phyloP scores from a whole-genome alignment of 2,329 filamentous ascomycete species.

The Phaeomoniella chlamydospora region DNA sequence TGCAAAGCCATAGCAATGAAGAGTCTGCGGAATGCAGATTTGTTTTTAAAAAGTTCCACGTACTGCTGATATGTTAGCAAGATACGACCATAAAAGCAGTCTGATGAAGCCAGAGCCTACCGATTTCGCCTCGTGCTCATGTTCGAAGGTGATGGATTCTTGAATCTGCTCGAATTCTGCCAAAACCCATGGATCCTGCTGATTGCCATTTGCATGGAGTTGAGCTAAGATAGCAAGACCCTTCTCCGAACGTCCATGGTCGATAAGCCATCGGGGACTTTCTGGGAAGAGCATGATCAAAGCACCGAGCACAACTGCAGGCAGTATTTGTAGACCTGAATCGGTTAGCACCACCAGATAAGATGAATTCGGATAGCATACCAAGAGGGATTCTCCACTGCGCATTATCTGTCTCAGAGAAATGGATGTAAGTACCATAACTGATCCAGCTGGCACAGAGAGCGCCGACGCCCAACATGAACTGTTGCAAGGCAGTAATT shows the following conservation, averaged over 20 bases:
- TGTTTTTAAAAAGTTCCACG: constrained; percentile 50
- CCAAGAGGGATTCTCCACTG: constrained; percentile 52
- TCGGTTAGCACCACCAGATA: too few relatives aligned
- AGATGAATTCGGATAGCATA: too few relatives aligned
- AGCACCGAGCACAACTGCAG: constrained; percentile 47
- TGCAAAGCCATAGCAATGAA: constrained; percentile 57
- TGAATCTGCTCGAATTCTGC: constrained; percentile 62
- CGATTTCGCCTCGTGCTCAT: constrained; percentile 56
- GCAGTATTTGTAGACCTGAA: constrained; percentile 59
- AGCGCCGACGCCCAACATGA: constrained; percentile 66
- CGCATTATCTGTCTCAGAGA: constrained; percentile 28
- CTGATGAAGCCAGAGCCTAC: too few relatives aligned
- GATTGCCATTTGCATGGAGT: constrained; percentile 55
- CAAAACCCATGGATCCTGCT: constrained; percentile 52
- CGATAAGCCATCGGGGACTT: constrained; percentile 50
- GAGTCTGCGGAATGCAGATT: constrained; percentile 55
- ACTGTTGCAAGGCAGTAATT: constrained; percentile 64
- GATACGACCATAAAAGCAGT: too few relatives aligned
- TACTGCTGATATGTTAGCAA: too few relatives aligned
- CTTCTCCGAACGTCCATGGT: constrained; percentile 49
- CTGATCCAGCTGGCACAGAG: constrained; percentile 60
- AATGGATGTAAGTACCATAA: constrained; percentile 46
- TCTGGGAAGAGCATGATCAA: constrained; percentile 64
- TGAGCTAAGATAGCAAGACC: constrained; percentile 53
- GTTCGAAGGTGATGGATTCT: constrained; percentile 49